Base-by-base conservation (phyloP, 805 yeast species). In the Cyberlindnera japonica region DNA sequence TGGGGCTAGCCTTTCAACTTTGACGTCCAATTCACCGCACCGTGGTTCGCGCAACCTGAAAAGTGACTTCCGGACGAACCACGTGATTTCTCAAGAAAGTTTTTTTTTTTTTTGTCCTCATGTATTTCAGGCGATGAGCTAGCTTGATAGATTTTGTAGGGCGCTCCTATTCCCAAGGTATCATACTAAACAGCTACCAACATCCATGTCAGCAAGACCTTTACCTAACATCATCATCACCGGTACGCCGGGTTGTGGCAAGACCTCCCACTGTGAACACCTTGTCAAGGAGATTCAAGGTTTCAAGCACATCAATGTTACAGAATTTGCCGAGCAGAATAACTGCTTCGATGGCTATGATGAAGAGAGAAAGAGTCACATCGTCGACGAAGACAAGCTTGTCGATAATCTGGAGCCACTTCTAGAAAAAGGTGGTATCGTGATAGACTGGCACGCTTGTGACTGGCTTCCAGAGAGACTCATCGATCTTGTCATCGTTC, bases 361-460 rank as follows among this genome's bases (percentile, higher is more conserved):
- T 62, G 84, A 85, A 50, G 83, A 69, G 46, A 75, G 96, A 57
- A 88, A 91, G 54, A 78, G 95, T 2, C 76, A 82, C 36, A 86
- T 91, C 29, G 96, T 91, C 5, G 96, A 93, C 63, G 99, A 91
- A 55, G 98, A 93, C 57, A 81, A 79, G 58, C 68, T 91, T 12
- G 63, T 89, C 43, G 98, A 93, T 59, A 76, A 77, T 18, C 63
- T 93, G 36, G 96, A 90, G 60, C 81, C 82, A 6, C 74, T 82
- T 28, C 68, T 90, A 35, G 83, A 82, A 38, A 68, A 77, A 48
- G 99, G 99, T n/a, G 95, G 95, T 2, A 71, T 74, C n/a, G 68
- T 93, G 8, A 72, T 93, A 11, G 99, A 93, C 62, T 93, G 99
- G 99, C 99, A 93, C 60, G 93, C 91, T 33, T 88, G 95, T 64